phyloP scores from a whole-genome alignment of 2,329 filamentous ascomycete genomes.

The Penicillium corylophilum region DNA sequence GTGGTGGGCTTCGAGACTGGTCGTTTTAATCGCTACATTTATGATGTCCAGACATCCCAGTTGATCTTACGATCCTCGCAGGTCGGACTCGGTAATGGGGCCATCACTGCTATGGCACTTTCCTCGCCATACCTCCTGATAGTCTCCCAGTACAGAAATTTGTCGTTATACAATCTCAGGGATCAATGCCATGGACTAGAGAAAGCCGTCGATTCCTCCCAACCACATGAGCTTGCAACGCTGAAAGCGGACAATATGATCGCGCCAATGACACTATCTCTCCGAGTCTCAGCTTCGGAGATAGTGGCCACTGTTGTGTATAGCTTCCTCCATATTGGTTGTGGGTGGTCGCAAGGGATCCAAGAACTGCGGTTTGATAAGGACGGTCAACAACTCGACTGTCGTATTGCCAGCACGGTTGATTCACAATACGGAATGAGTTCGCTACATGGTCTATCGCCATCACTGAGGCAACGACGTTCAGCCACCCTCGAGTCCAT shows the following conservation, averaged over 20 bases:
- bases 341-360: conserved; percentile 87
- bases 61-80: conserved; percentile 60
- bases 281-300: conserved; percentile 64
- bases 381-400: conserved; percentile 44
- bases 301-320: conserved; percentile 85
- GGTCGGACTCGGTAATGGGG: conserved; percentile 61
- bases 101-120: conserved; percentile 69
- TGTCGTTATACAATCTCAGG: conserved; percentile 72
- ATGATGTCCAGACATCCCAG: conserved; percentile 48
- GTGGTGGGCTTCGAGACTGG: conserved; percentile 71
- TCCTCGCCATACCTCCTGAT: conserved; percentile 74
- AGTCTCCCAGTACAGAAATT: conserved; percentile 69
- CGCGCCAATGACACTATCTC: conserved; percentile 76
- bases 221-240: conserved; percentile 65
- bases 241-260: conserved; percentile 77
- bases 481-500: conserved; percentile 23
- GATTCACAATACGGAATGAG: conserved; percentile 38
- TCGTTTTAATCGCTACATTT: conserved; percentile 66
- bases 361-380: conserved; percentile 75
- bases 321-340: conserved; percentile 70
- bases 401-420: conserved; percentile 41
- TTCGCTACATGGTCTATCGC: conserved; percentile 10
- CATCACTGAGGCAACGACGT: conserved; percentile 8
- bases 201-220: conserved; percentile 14
- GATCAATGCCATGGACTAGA: conserved; percentile 3